phyloP scores from a whole-genome alignment of 345 rosid genomes.

The Citrus medica region DNA sequence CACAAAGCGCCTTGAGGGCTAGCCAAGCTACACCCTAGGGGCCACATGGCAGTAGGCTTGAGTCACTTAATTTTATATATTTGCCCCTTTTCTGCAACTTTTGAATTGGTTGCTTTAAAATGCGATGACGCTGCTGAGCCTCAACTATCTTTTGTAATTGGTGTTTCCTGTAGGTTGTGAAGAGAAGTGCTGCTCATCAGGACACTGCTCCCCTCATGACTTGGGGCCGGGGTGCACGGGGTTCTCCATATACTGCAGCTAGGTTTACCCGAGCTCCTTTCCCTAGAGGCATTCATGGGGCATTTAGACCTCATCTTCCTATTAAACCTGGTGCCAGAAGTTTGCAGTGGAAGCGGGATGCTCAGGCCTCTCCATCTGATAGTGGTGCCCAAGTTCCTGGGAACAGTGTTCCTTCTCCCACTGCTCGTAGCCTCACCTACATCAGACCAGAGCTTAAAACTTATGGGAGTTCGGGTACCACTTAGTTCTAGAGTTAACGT shows the following conservation, averaged over 20 bases:
- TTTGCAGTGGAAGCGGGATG: conserved; percentile 93
- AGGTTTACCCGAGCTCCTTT: conserved; percentile 65
- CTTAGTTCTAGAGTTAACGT: conserved; percentile 12
- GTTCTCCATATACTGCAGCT: conserved; percentile 37
- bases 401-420: conserved; percentile 28
- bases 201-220: conserved; percentile 49
- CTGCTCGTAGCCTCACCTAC: conserved; percentile 68
- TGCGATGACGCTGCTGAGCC: neutral
- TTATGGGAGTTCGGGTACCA: conserved; percentile 31
- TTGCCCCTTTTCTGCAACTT: neutral
- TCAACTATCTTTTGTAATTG: neutral
- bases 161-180: conserved; percentile 57
- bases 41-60: neutral
- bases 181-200: conserved; percentile 56
- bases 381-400: conserved; percentile 28
- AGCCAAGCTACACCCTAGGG: too few relatives aligned
- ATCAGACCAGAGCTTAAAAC: conserved; percentile 60
- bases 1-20: too few relatives aligned
- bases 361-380: conserved; percentile 41
- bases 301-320: conserved; percentile 57
- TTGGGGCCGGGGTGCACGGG: conserved; percentile 60
- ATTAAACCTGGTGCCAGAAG: conserved; percentile 78
- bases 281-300: conserved; percentile 56
- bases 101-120: neutral
- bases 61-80: neutral